Evolutionary conservation across 169 alveolate species (phyloP), one percentile per base, ranked within the genome.

Genomic region (Plasmodium coatneyi): DNA sequence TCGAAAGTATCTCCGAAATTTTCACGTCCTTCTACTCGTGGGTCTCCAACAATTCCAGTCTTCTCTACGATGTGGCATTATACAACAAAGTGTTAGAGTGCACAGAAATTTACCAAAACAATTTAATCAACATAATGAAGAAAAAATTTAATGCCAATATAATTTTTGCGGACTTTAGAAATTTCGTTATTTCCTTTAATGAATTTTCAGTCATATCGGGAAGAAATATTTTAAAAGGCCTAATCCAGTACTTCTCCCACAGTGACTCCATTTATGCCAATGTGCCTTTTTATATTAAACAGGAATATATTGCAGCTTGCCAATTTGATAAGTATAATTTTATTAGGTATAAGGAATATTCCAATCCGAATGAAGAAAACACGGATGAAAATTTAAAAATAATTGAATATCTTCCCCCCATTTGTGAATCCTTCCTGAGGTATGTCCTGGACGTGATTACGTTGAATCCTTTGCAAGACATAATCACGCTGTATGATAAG

Each of bases 241-340:
- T 96, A 71, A 87, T 96, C 25, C 86, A 84, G 16, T 82, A 82
- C 80, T 76, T 96, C 83, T 94, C 96, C 9, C 83, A 95, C 16
- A 80, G 56, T 30, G 96, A 95, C 74, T 95, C 97, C 16, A 93
- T 94, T 52, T 96, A 95, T 83, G 92, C 93, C 22, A 96, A 96
- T 84, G 95, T 95, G 1, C 97, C 97, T 0, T 96, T 96, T 89
- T 91, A 96, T 81, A 96, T 95, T 49, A 70, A 93, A 82, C 43
- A 96, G 30, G 97, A 96, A 82, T 96, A 95, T 39, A 93, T 96
- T 19, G 97, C 97, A 22, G 93, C 94, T 92, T 93, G 95, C 10
- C 97, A 96, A 86, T 96, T 96, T 79, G 96, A 94, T 19, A 72
- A 94, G 41, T 71, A 82, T 56, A 83, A 94, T 89, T 96, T 95